phyloP scores from a whole-genome alignment of 176 grass and related monocot species.

The Metroxylon sagu region DNA sequence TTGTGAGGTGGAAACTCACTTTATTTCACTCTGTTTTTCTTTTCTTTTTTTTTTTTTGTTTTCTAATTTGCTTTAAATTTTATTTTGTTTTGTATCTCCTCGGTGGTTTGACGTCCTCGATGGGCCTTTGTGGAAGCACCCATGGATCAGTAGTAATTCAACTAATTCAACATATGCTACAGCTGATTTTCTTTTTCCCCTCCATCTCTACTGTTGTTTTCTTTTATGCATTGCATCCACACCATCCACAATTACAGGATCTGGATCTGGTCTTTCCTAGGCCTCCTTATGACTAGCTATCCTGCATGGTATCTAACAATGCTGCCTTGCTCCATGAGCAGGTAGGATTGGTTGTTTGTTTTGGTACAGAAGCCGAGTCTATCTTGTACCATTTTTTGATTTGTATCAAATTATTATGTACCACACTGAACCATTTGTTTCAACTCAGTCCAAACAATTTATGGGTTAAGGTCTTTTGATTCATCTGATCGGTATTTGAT shows the following conservation, averaged over 20 bases:
- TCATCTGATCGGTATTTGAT: too few relatives aligned
- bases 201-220: neutral
- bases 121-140: conserved; percentile 65
- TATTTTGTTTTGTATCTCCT: conserved; percentile 9
- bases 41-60: too few relatives aligned
- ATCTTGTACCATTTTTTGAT: neutral
- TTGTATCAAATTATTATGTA: too few relatives aligned
- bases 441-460: too few relatives aligned
- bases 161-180: neutral
- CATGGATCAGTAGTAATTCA: too few relatives aligned
- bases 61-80: neutral
- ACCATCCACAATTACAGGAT: conserved; percentile 93
- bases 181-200: neutral
- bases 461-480: too few relatives aligned
- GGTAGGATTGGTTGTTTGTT: conserved; percentile 14
- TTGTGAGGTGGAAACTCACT: too few relatives aligned
- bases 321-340: conserved; percentile 61
- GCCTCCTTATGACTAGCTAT: conserved; percentile 76
- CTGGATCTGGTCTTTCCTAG: conserved; percentile 93
- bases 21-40: too few relatives aligned
- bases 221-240: conserved; percentile 58
- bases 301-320: conserved; percentile 84
- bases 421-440: too few relatives aligned
- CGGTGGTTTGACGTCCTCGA: conserved; percentile 98
- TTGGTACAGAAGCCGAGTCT: neutral